A percentile compares a stretch with the other conserved stretches of the same genome.
Evolutionary conservation across 1,139 yeast species (phyloP).

Genomic region (Sugiyamaella grinbergsii): DNA sequence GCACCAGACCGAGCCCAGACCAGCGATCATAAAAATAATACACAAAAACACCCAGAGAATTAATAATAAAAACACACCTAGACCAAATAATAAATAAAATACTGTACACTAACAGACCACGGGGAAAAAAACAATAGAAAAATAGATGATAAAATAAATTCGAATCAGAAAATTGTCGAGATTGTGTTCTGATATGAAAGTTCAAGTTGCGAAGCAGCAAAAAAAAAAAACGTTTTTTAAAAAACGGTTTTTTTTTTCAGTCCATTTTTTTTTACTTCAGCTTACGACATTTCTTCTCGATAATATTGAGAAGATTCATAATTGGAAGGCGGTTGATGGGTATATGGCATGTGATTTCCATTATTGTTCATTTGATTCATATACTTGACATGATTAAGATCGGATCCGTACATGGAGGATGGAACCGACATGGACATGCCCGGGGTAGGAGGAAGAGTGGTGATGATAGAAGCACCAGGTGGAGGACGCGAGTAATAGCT

Average conservation of each 20-base stretch:
- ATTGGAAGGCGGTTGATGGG: conserved; percentile 15
- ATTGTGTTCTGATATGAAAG: too few species aligned
- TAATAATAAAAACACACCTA: conserved; percentile 10
- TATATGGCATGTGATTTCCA: conserved; percentile 12
- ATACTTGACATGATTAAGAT: conserved; percentile 16
- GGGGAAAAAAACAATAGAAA: neutral
- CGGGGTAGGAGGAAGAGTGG: conserved; percentile 12
- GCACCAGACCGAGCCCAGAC: too few species aligned
- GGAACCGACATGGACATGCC: conserved; percentile 12
- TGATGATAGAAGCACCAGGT: neutral
- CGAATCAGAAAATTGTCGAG: too few species aligned
- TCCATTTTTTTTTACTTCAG: too few species aligned
- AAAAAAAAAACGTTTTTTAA: too few species aligned
- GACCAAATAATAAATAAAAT: conserved; percentile 15
- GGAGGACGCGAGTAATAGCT: conserved; percentile 20
- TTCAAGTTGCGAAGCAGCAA: too few species aligned
- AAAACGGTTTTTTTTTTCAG: too few species aligned
- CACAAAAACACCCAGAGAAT: conserved; percentile 4
- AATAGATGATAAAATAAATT: conserved; percentile 2
- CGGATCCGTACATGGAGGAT: conserved; percentile 17
- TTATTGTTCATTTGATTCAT: conserved; percentile 14
- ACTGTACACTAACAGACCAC: conserved; percentile 19
- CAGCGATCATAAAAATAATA: too few species aligned
- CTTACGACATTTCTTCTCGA: conserved; percentile 18
- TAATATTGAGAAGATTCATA: conserved; percentile 18